Evolutionary conservation across 768 basidiomycete genomes (phyloP).

Genomic region (Xerocomus spinulosus): DNA sequence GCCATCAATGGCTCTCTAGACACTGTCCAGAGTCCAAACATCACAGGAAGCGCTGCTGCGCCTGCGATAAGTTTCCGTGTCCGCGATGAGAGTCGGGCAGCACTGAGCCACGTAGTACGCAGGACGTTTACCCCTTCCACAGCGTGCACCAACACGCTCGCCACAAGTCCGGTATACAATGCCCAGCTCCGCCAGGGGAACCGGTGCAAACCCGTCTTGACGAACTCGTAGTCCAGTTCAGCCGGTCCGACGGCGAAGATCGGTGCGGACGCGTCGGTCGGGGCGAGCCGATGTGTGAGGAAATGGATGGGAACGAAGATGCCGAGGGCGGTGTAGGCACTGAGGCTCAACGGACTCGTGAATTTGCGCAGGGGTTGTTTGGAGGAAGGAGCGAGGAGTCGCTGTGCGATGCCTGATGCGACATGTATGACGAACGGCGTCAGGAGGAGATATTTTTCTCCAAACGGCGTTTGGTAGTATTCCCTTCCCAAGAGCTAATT

Average conservation of each 20-base stretch:
- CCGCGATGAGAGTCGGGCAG: slow-evolving; percentile 9
- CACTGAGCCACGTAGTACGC: slow-evolving; percentile 41
- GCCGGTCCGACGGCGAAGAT: slow-evolving; percentile 53
- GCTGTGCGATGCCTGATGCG: slow-evolving; percentile 52
- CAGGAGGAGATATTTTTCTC: slow-evolving; percentile 66
- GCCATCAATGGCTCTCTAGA: slow-evolving; percentile 55
- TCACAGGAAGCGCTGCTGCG: slow-evolving; percentile 44
- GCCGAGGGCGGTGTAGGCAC: slow-evolving; percentile 55
- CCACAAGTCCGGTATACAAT: slow-evolving; percentile 60
- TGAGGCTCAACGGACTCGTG: slow-evolving; percentile 45
- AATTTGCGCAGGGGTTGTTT: slow-evolving; percentile 31
- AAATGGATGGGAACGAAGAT: slow-evolving; percentile 67
- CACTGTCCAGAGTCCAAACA: slow-evolving; percentile 51
- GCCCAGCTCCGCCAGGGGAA: slow-evolving; percentile 63
- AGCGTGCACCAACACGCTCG: slow-evolving; percentile 53
- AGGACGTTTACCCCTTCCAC: slow-evolving; percentile 57
- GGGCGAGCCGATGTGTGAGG: slow-evolving; percentile 61
- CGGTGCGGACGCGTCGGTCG: slow-evolving; percentile 38
- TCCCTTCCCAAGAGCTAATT: slow-evolving; percentile 72
- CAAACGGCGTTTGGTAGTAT: slow-evolving; percentile 73
- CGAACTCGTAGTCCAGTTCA: slow-evolving; percentile 80
- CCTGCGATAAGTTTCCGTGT: slow-evolving; percentile 31
- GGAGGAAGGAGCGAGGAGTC: slow-evolving; percentile 43
- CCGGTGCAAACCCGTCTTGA: slow-evolving; percentile 60
- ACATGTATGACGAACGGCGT: slow-evolving; percentile 63